Evolutionary conservation across 2,329 filamentous ascomycete genomes (phyloP).

Genomic region (Coniochaeta sp.): DNA sequence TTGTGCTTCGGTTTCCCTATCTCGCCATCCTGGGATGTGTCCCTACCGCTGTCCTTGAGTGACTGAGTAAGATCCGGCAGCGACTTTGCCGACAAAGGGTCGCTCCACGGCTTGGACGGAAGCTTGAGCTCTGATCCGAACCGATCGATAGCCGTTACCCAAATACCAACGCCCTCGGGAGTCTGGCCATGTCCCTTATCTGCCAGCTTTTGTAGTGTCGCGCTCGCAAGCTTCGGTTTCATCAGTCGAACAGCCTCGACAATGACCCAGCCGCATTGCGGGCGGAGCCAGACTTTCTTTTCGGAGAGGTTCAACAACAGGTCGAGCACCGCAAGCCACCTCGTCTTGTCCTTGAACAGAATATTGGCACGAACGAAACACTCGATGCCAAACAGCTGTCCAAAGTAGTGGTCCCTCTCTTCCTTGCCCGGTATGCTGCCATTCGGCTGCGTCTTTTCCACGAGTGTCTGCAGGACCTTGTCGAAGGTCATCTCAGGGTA

Average conservation of each 20-base stretch:
- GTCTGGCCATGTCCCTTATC: constrained; percentile 66
- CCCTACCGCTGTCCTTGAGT: constrained; percentile 65
- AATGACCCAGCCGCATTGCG: constrained; percentile 80
- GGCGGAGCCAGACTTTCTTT: constrained; percentile 82
- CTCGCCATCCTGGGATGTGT: constrained; percentile 38
- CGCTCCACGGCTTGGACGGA: constrained; percentile 67
- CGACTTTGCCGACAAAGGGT: constrained; percentile 66
- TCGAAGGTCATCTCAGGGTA: constrained; percentile 51
- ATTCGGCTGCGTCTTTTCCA: constrained; percentile 47
- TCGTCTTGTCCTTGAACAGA: constrained; percentile 53
- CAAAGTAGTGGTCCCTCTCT: constrained; percentile 77
- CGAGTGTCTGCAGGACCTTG: constrained; percentile 42
- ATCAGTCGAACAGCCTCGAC: constrained; percentile 64
- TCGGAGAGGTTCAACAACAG: constrained; percentile 66
- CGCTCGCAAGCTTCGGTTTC: constrained; percentile 49
- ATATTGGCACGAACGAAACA: constrained; percentile 76
- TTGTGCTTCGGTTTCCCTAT: constrained; percentile 52
- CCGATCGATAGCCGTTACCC: constrained; percentile 61
- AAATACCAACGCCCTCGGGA: constrained; percentile 83
- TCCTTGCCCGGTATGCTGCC: constrained; percentile 61
- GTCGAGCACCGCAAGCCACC: constrained; percentile 63
- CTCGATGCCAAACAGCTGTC: constrained; percentile 80
- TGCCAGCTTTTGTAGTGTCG: constrained; percentile 55
- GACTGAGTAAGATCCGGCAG: constrained; percentile 65
- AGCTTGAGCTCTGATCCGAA: constrained; percentile 56